Conservation (phyloP, 2,329 filamentous ascomycete genomes). For the Colletotrichum shisoi region DNA sequence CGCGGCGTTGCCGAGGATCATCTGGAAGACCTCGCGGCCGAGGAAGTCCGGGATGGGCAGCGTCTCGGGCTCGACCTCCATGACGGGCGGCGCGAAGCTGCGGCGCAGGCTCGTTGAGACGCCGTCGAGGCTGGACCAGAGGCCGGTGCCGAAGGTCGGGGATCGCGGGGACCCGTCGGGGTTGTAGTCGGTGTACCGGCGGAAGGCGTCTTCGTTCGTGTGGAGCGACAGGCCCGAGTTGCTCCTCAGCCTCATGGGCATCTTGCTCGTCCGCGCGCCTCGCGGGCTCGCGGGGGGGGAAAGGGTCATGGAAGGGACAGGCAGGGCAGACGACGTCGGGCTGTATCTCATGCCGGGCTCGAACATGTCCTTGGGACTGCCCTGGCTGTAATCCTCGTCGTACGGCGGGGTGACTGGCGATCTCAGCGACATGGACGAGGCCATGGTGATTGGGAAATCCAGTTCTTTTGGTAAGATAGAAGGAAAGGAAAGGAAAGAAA, state of each 20-base stretch:
- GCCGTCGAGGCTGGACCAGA: conserved; percentile 41
- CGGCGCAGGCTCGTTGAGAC: conserved; percentile 36
- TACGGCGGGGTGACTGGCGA: conserved; percentile 37
- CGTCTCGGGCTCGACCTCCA: conserved; percentile 25
- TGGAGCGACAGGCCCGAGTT: conserved; percentile 58
- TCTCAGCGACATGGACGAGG: conserved; percentile 21
- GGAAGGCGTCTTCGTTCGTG: conserved; percentile 54
- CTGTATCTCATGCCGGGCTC: conserved; percentile 9
- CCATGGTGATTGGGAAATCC: conserved; percentile 7
- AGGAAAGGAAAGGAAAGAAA: neutral
- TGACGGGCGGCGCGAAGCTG: conserved; percentile 28
- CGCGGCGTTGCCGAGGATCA: conserved; percentile 58
- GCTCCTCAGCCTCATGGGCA: conserved; percentile 51
- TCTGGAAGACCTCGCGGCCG: conserved; percentile 58
- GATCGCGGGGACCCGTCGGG: conserved; percentile 50
- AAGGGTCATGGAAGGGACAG: conserved; percentile 31
- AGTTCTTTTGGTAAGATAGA: neutral
- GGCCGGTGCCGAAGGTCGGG: conserved; percentile 37
- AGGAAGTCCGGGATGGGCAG: conserved; percentile 57
- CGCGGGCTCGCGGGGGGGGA: conserved; percentile 44
- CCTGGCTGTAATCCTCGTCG: conserved; percentile 19
- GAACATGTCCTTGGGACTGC: conserved; percentile 5
- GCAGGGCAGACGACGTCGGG: conserved; percentile 7
- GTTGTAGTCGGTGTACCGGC: conserved; percentile 58
- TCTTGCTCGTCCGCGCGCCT: conserved; percentile 39